Evolutionary conservation across 495 filamentous ascomycete genomes (phyloP).

Genomic region (Bombardia bombarda): DNA sequence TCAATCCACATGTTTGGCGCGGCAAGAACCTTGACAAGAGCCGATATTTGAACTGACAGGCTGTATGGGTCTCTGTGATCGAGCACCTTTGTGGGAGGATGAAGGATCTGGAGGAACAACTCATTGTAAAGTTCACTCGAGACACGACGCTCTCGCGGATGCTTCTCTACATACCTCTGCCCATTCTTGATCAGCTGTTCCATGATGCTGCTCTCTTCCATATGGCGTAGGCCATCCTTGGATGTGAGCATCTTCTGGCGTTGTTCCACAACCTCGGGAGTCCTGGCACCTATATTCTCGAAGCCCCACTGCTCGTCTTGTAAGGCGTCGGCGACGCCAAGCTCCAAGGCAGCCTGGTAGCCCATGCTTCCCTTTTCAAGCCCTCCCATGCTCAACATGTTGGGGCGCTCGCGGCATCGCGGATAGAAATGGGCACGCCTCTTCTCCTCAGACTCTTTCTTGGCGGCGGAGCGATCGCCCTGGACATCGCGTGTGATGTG

Average conservation of each 20-base stretch:
- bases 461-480: constrained; percentile 29
- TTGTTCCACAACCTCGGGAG: constrained; percentile 34
- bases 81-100: constrained; percentile 48
- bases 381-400: constrained; percentile 68
- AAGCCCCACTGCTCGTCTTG: constrained; percentile 45
- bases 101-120: constrained; percentile 50
- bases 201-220: constrained; percentile 44
- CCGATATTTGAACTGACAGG: constrained; percentile 49
- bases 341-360: constrained; percentile 65
- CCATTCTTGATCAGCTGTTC: constrained; percentile 43
- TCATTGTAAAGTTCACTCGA: constrained; percentile 50
- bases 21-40: constrained; percentile 47
- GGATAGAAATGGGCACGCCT: constrained; percentile 50
- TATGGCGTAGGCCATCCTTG: constrained; percentile 41
- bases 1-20: constrained; percentile 61
- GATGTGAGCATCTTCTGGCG: constrained; percentile 41
- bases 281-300: constrained; percentile 33
- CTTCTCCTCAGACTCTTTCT: constrained; percentile 26
- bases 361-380: constrained; percentile 67
- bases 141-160: constrained; percentile 26
- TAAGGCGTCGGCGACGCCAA: constrained; percentile 55
- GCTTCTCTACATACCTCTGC: constrained; percentile 33
- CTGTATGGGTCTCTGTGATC: constrained; percentile 52
- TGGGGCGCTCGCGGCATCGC: constrained; percentile 54
- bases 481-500: constrained; percentile 39